Evolutionary conservation across 306 rosid genomes (phyloP), one percentile per base, ranked within the genome.

Genomic region (Parietaria judaica): DNA sequence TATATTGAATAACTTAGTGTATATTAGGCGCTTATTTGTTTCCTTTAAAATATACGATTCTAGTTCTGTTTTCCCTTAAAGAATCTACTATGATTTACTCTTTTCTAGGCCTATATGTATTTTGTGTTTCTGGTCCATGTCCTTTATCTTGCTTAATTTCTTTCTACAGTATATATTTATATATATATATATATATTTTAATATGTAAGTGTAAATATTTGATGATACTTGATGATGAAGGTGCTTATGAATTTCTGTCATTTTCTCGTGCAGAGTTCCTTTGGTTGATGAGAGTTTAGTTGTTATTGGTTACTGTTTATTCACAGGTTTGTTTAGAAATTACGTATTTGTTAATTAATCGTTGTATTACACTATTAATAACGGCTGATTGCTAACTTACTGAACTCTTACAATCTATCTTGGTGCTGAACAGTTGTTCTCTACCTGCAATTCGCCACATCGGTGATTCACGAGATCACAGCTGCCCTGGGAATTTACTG

Each of bases 401-500:
- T 23, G 31, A 23, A 23, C 31, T 23, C 61, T 68, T 77, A 74
- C 56, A 56, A 38, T 47, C 70, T 36, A 11, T 16, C 69, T 14
- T 31, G 68, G 56, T 56, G 58, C 39, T 64, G 58, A 55, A 73
- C 95, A 94, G 94, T 10, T 67, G 45, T 77, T n/a, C 79, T 94
- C 54, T 94, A 94, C 81, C 67, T 88, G 81, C 78, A 88, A 69
- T 94, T 94, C 12, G 94, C 94, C 0, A 88, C 83, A 6, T 74
- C 94, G 4, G 94, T 94, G 60, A 55, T 94, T 75, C 84, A 76
- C 66, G 97, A 94, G 69, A 88, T 94, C 34, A 94, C 83, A 51
- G 47, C 72, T 49, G 96, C 99, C 58, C 66, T 92, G 71, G 99
- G 99, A 72, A 92, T 88, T 54, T 87, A 70, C 70, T 88, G 99